These are phyloP conservation scores for Tricholoma furcatifolium DNA, from an alignment of 768 basidiomycete species.

Conservation along the genomic window DNA sequence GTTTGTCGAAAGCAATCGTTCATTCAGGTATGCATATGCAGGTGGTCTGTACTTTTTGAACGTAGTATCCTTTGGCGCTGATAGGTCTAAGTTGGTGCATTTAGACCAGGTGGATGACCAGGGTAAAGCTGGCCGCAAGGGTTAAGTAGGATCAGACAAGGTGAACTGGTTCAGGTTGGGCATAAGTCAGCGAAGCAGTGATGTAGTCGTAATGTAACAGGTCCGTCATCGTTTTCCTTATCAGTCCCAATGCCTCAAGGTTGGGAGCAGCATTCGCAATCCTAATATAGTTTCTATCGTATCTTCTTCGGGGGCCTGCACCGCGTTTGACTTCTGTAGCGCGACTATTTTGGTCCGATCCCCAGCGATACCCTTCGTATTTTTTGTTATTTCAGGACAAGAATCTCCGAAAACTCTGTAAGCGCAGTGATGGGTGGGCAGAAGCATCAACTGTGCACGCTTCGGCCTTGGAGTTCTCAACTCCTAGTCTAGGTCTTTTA, in stretches of 20 bases:
- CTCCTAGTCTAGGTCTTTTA: no score
- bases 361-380: constrained; percentile 6
- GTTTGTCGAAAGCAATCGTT: no score
- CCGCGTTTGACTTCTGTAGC: neutral
- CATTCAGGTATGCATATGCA: no score
- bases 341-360: neutral
- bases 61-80: neutral
- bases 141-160: neutral
- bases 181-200: constrained; percentile 1
- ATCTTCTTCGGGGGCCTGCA: constrained; percentile 1
- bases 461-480: no score
- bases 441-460: no score
- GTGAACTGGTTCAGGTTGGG: neutral
- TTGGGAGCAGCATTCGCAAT: constrained; percentile 7
- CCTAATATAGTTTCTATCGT: constrained; percentile 6
- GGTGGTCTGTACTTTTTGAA: neutral
- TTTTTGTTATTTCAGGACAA: neutral
- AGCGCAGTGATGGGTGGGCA: no score
- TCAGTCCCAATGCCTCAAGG: constrained; percentile 10
- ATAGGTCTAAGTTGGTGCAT: neutral
- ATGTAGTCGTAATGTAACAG: neutral
- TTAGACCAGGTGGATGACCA: neutral
- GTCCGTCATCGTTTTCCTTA: constrained; percentile 4
- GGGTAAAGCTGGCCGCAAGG: neutral
- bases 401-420: no score